Conservation (phyloP, 2,329 filamentous ascomycete genomes). For the Tolypocladium inflatum region DNA sequence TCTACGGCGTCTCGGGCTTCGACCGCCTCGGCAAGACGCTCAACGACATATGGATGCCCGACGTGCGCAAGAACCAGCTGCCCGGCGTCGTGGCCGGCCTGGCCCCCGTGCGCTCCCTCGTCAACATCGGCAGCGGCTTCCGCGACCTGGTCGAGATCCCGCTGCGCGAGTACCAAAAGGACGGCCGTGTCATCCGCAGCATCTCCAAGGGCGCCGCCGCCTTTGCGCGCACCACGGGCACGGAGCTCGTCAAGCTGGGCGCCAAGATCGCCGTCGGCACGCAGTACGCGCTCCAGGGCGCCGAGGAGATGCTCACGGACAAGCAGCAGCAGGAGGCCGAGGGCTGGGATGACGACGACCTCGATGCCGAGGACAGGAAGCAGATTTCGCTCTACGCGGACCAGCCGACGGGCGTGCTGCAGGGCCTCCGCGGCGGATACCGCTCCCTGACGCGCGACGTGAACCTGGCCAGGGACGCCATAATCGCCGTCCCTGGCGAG, state of each 20-base stretch:
- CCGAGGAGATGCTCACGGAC: constrained; percentile 65
- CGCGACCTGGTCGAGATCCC: constrained; percentile 82
- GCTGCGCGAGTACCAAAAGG: constrained; percentile 85
- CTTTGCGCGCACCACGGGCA: constrained; percentile 89
- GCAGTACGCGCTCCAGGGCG: constrained; percentile 82
- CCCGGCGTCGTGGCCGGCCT: constrained; percentile 81
- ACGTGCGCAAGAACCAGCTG: constrained; percentile 82
- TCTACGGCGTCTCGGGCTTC: constrained; percentile 87
- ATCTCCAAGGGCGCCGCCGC: constrained; percentile 83
- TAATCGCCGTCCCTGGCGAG: constrained; percentile 89
- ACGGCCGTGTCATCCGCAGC: constrained; percentile 83
- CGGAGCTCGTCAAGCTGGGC: constrained; percentile 86
- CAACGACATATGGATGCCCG: constrained; percentile 94
- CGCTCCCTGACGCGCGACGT: constrained; percentile 77
- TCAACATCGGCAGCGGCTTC: constrained; percentile 83
- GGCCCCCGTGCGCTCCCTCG: constrained; percentile 79
- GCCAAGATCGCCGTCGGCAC: constrained; percentile 93
- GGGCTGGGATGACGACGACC: constrained; percentile 49
- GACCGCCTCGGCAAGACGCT: constrained; percentile 81
- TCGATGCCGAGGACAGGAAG: constrained; percentile 61
- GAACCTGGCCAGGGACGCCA: constrained; percentile 77
- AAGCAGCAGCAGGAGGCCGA: constrained; percentile 25
- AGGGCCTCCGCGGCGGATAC: constrained; percentile 77
- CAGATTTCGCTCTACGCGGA: constrained; percentile 89
- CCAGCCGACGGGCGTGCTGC: constrained; percentile 80